Evolutionary conservation across 2,329 filamentous ascomycete species (phyloP).

Genomic region (Mycogone perniciosa): DNA sequence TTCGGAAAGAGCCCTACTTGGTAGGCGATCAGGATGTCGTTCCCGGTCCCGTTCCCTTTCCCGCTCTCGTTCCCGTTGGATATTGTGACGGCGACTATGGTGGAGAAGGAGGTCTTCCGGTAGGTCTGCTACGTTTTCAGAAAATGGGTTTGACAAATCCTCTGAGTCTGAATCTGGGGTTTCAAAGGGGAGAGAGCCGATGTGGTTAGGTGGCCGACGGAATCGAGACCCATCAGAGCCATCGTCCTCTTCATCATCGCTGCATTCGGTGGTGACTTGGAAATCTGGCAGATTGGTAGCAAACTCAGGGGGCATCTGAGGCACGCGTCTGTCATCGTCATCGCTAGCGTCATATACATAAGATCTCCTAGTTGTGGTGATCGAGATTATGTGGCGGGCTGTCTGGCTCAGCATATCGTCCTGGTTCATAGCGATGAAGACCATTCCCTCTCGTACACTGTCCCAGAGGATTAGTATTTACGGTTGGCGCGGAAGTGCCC

Average conservation of each 20-base stretch:
- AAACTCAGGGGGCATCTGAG: conserved; percentile 54
- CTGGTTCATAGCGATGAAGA: conserved; percentile 82
- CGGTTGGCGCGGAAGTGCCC: neutral
- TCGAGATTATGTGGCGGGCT: conserved; percentile 45
- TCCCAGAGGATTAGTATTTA: conserved; percentile 22
- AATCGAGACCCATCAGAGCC: conserved; percentile 20
- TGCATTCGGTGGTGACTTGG: conserved; percentile 52
- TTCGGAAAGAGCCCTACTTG: conserved; percentile 24
- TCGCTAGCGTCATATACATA: conserved; percentile 34
- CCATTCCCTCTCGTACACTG: conserved; percentile 83
- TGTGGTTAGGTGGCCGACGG: conserved; percentile 44
- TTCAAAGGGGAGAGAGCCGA: conserved; percentile 51
- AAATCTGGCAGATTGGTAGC: conserved; percentile 42
- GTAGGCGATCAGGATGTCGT: conserved; percentile 15
- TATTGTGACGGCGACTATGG: conserved; percentile 20
- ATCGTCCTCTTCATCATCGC: conserved; percentile 50
- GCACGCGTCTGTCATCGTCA: conserved; percentile 40
- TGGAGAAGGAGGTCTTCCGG: conserved; percentile 21
- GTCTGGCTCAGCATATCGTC: conserved; percentile 70
- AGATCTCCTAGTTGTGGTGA: conserved; percentile 40
- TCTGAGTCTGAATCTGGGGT: conserved; percentile 35
- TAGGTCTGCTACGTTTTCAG: conserved; percentile 18
- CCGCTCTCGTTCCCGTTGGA: conserved; percentile 12
- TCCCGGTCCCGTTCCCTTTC: conserved; percentile 16
- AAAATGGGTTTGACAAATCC: conserved; percentile 20